phyloP scores from a whole-genome alignment of 2,329 filamentous ascomycete species.

The Cytospora paraplurivora region DNA sequence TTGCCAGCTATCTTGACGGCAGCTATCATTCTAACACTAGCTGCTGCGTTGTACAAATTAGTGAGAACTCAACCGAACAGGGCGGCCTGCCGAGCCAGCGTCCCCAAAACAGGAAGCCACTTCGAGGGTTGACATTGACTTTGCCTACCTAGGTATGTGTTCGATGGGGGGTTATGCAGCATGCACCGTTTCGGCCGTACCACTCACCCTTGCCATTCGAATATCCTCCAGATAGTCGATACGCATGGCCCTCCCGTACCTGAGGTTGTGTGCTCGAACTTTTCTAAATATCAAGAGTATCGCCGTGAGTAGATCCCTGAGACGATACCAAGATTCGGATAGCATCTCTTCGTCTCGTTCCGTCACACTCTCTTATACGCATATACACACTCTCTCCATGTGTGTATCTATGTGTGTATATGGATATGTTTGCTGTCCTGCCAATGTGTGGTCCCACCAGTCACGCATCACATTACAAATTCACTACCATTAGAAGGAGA shows the following conservation, averaged over 20 bases:
- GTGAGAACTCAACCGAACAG: not conserved
- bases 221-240: conserved; percentile 20
- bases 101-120: not conserved
- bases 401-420: not conserved
- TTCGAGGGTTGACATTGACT: not conserved
- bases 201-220: conserved; percentile 16
- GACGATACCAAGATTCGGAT: not conserved
- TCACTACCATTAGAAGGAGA: conserved; percentile 9
- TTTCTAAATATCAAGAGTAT: conserved; percentile 23
- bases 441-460: not conserved
- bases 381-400: not conserved
- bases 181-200: conserved; percentile 12
- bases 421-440: not conserved
- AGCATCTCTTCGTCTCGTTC: conserved; percentile 7
- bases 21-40: not conserved
- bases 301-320: conserved; percentile 4
- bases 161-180: conserved; percentile 2
- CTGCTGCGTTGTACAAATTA: not conserved
- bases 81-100: not conserved
- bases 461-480: not conserved
- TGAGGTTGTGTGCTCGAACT: conserved; percentile 7
- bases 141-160: conserved; percentile 4
- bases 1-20: not conserved
- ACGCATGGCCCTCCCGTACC: conserved; percentile 18
- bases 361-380: too few relatives aligned